These are phyloP conservation scores for Ploettnerulaceae sp. DNA, from an alignment of 2,329 filamentous ascomycete species.

Conservation along the genomic window DNA sequence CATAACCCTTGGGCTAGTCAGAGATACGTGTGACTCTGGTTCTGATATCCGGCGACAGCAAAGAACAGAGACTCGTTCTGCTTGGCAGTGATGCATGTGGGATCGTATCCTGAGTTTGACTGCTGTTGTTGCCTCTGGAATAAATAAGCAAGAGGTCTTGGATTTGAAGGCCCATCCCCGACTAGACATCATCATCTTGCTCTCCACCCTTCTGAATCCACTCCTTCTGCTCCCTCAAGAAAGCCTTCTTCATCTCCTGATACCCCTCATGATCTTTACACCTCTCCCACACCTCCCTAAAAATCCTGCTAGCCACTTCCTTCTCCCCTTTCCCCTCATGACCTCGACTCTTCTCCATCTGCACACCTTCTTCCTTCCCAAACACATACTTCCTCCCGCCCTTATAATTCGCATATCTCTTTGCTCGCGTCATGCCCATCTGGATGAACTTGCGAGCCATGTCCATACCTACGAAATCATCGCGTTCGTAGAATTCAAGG, in stretches of 20 bases:
- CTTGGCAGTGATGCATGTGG: no score
- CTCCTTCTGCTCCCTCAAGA: conserved; percentile 41
- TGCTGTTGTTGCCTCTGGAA: no score
- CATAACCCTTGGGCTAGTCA: no score
- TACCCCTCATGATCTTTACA: conserved; percentile 43
- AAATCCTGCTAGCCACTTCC: conserved; percentile 44
- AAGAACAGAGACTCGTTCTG: no score
- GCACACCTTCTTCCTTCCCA: conserved; percentile 37
- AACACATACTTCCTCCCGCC: conserved; percentile 49
- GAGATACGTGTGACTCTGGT: no score
- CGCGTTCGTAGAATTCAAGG: conserved; percentile 43
- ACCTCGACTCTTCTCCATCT: conserved; percentile 39
- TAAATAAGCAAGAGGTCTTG: no score
- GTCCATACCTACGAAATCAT: conserved; percentile 60
- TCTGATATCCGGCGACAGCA: no score
- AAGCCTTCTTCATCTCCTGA: conserved; percentile 40
- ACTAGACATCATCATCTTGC: no score
- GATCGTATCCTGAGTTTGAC: no score
- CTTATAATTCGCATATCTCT: conserved; percentile 52
- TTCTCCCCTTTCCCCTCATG: conserved; percentile 47
- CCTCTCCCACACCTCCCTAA: conserved; percentile 45
- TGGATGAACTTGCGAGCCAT: conserved; percentile 61
- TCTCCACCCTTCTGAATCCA: conserved; percentile 14
- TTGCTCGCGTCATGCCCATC: conserved; percentile 61
- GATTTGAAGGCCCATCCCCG: no score